Base-by-base conservation (phyloP, 1,284 basidiomycete species). In the Pterulicium gracile region DNA sequence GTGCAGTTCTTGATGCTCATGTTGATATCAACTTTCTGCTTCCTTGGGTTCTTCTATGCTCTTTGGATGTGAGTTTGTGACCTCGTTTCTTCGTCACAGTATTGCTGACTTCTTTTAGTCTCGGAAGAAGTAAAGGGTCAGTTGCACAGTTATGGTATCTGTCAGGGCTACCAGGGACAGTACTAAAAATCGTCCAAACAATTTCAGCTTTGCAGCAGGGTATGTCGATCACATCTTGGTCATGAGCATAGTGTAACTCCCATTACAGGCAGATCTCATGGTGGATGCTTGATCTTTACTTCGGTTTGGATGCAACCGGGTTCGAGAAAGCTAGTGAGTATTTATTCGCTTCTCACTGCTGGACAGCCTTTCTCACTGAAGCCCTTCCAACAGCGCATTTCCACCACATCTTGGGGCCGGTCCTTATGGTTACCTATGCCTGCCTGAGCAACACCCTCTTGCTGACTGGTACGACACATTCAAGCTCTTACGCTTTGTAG, bases 231-330 rank as follows among this genome's bases (percentile, higher is more conserved):
- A 32, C 27, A 32, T 10, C n/a, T 17, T 17, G 18, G 39, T 14
- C 19, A 41, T 7, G 13, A 41, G 13, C 27, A 34, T 34, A 10
- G 15, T 41, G 10, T 41, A 41, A 10, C 19, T 41, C 39, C 7
- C 18, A 49, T 48, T 51, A 39, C 27, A 84, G 81, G 21, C 72
- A 73, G n/a, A 86, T 90, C 34, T 73, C 81, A 0, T 92, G 88
- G 88, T 89, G 88, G 81, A 89, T 92, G 88, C 72, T 90, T 24
- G 85, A 90, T 57, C 63, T 90, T 2, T 90, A 80, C 76, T 93
- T 93, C 56, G 89, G 89, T n/a, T 70, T 93, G 10, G 91, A 94
- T 58, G 88, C 89, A 0, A 80, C 73, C 46, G 88, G 88, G 3
- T 93, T 94, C 55, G 76, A 88, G 51, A 69, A 70, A 58, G 75